Evolutionary conservation across 1,284 basidiomycete species (phyloP).

Genomic region (Ustilago crameri): DNA sequence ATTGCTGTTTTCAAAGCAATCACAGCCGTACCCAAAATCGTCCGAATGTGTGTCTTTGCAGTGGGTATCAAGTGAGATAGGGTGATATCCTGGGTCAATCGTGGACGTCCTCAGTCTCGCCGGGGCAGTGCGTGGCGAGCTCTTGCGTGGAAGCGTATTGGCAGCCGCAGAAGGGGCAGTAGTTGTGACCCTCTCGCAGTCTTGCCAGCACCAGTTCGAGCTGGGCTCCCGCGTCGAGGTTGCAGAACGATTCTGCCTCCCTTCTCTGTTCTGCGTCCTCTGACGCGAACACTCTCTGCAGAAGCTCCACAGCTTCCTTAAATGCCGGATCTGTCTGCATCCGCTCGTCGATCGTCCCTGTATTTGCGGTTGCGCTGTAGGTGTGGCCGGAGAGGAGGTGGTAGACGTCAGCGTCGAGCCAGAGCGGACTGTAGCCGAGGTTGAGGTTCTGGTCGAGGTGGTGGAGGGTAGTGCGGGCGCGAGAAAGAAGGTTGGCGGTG

Average conservation of each 20-base stretch:
- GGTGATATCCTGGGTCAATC: too few species aligned
- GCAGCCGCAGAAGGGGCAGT: slow-evolving; percentile 54
- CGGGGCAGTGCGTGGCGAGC: slow-evolving; percentile 39
- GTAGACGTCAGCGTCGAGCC: slow-evolving; percentile 41
- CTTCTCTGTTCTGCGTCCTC: slow-evolving; percentile 1
- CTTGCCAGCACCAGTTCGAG: slow-evolving; percentile 31
- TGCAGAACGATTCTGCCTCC: slow-evolving; percentile 27
- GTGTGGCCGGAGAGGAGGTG: slow-evolving; percentile 23
- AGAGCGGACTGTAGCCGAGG: slow-evolving; percentile 47
- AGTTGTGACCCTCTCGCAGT: slow-evolving; percentile 26
- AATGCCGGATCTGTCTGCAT: slow-evolving; percentile 23
- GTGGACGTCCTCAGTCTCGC: slow-evolving; percentile 45
- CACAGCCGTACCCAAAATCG: too few species aligned
- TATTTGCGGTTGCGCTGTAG: not conserved
- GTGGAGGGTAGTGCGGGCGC: slow-evolving; percentile 42
- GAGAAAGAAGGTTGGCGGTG: slow-evolving; percentile 19
- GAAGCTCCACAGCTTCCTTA: slow-evolving; percentile 23
- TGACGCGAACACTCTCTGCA: slow-evolving; percentile 20
- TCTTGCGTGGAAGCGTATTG: slow-evolving; percentile 22
- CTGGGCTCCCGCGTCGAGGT: slow-evolving; percentile 14
- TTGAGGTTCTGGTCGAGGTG: slow-evolving; percentile 27
- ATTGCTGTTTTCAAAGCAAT: slow-evolving; percentile 8
- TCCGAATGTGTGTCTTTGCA: too few species aligned
- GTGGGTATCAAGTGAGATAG: too few species aligned
- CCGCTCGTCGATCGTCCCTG: slow-evolving; percentile 22